These are phyloP conservation scores for Cladophialophora psammophila DNA, from an alignment of 2,329 filamentous ascomycete species.

Conservation along the genomic window DNA sequence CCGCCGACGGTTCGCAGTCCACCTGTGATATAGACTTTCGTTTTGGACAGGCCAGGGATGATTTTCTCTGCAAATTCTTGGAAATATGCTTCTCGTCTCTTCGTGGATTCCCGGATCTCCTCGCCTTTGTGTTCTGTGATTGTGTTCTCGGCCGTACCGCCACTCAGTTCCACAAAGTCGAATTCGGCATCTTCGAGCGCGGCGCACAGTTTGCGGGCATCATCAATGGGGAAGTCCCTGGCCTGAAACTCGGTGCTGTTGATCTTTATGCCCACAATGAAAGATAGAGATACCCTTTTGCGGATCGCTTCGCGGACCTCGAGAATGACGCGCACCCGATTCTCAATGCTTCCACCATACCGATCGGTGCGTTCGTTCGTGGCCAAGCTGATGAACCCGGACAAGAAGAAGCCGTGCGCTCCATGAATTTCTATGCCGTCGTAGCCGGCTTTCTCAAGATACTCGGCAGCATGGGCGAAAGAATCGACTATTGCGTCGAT, in stretches of 20 bases:
- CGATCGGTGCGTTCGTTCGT: constrained; percentile 67
- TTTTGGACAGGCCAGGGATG: constrained; percentile 57
- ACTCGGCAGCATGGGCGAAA: constrained; percentile 69
- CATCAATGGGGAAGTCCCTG: constrained; percentile 53
- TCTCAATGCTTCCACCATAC: constrained; percentile 71
- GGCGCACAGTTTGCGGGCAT: constrained; percentile 54
- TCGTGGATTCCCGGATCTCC: constrained; percentile 58
- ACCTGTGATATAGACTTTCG: constrained; percentile 66
- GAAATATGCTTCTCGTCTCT: constrained; percentile 66
- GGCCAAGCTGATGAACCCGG: constrained; percentile 61
- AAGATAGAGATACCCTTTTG: constrained; percentile 40
- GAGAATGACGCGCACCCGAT: constrained; percentile 65
- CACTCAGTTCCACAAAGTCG: constrained; percentile 64
- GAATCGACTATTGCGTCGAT: constrained; percentile 63
- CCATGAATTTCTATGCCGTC: constrained; percentile 60
- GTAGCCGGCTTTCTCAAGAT: constrained; percentile 68
- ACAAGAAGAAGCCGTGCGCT: constrained; percentile 66
- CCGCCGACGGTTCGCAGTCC: constrained; percentile 63
- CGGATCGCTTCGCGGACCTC: constrained; percentile 57
- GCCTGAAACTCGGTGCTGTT: constrained; percentile 66
- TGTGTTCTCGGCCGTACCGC: constrained; percentile 64
- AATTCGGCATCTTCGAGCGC: constrained; percentile 45
- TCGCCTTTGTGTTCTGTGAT: constrained; percentile 46
- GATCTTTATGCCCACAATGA: constrained; percentile 64
- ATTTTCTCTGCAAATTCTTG: constrained; percentile 65